Percentiles rank a stretch among this genome's conserved stretches.
Evolutionary conservation across 139 green algal genomes (phyloP).

Genomic region (Medakamo hakoo): DNA sequence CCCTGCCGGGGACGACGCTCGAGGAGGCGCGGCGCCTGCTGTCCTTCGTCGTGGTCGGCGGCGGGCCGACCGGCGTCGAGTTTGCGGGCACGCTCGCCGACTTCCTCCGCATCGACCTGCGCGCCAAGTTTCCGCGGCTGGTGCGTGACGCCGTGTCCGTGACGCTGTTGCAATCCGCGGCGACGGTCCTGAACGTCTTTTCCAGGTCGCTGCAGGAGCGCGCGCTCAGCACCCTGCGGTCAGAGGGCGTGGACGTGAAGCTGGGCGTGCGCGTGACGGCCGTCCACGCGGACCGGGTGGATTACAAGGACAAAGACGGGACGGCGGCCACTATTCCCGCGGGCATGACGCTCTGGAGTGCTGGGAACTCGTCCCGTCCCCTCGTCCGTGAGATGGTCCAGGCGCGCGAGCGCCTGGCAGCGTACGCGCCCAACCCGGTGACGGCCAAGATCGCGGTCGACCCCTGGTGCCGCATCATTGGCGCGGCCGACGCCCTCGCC

Average conservation of each 20-base stretch:
- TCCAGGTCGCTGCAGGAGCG: slow-evolving; percentile 17
- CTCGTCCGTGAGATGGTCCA: background rate
- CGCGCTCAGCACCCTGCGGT: slow-evolving; percentile 27
- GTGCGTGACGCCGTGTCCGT: slow-evolving; percentile 37
- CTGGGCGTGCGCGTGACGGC: slow-evolving; percentile 23
- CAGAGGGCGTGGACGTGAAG: slow-evolving; percentile 25
- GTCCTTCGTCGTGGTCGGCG: slow-evolving; percentile 69
- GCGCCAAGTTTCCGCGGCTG: slow-evolving; percentile 36
- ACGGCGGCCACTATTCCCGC: slow-evolving; percentile 13
- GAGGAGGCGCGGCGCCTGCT: slow-evolving; percentile 30
- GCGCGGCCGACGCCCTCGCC: slow-evolving; percentile 30
- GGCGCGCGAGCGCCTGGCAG: slow-evolving; percentile 1
- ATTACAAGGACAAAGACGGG: slow-evolving; percentile 8
- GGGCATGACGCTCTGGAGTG: slow-evolving; percentile 10
- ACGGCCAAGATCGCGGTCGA: slow-evolving; percentile 41
- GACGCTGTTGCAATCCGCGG: slow-evolving; percentile 30
- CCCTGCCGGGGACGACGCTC: slow-evolving; percentile 39
- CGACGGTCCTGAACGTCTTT: slow-evolving; percentile 44
- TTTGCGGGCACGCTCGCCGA: slow-evolving; percentile 62
- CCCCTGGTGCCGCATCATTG: slow-evolving; percentile 43
- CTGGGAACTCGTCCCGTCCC: background rate
- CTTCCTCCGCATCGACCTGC: slow-evolving; percentile 43
- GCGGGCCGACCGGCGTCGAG: slow-evolving; percentile 60
- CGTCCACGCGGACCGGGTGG: background rate
- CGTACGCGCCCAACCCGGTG: background rate